phyloP scores from a whole-genome alignment of 371 early-diverging fungal species.

The Haplosporangium sp. region DNA sequence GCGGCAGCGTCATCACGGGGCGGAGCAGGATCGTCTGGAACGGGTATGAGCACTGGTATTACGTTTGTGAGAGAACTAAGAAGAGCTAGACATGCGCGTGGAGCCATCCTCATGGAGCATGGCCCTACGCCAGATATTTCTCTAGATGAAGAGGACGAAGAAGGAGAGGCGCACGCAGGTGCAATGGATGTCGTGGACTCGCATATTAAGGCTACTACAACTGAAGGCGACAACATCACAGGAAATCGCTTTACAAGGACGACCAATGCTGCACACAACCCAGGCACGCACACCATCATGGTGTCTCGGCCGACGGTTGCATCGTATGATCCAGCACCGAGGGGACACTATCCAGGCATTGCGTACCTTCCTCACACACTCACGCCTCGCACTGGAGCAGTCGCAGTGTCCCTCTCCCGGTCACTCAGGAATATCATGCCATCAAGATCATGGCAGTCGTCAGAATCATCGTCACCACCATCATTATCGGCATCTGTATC shows the following conservation, averaged over 20 bases:
- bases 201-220: not conserved
- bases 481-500: not conserved
- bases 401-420: conserved; percentile 15
- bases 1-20: conserved; percentile 41
- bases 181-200: not conserved
- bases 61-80: conserved; percentile 48
- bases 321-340: conserved; percentile 9
- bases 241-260: not conserved
- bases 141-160: conserved; percentile 28
- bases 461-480: not conserved
- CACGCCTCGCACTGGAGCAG: conserved; percentile 9
- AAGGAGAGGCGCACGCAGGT: conserved; percentile 8
- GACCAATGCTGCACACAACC: not conserved
- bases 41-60: conserved; percentile 44
- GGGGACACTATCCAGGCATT: conserved; percentile 34
- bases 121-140: conserved; percentile 38
- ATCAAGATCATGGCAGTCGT: conserved; percentile 16
- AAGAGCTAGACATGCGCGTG: conserved; percentile 26
- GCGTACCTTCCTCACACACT: conserved; percentile 23
- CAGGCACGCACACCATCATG: conserved; percentile 14
- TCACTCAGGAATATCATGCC: conserved; percentile 19
- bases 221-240: not conserved
- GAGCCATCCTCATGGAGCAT: conserved; percentile 30
- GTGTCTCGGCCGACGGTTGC: conserved; percentile 17
- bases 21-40: conserved; percentile 33